Base-by-base conservation (phyloP, 768 basidiomycete genomes). In the Hebeloma cylindrosporum region DNA sequence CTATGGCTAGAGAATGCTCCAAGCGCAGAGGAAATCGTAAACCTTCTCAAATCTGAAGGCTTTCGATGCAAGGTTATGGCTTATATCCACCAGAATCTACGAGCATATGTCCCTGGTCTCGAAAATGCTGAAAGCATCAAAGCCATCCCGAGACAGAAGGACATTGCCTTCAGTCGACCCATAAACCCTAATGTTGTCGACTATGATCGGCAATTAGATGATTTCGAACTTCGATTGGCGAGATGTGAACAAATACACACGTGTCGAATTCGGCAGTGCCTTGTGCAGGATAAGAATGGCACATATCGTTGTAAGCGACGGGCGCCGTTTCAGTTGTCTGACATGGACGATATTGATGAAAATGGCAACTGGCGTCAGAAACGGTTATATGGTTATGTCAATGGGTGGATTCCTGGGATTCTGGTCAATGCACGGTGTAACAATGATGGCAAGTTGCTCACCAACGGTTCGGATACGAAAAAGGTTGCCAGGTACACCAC, bases 371-470 rank as follows among this genome's bases (percentile, higher is more conserved):
- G 66, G 65, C 41, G 40, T 0, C 53, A 40, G 11, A 60, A 61
- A 37, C 39, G 62, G 0, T 11, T 52, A 0, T 64, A 56, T 35
- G 51, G 10, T 1, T 61, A 45, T 28, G 32, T 69, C 8, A 68
- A 67, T 31, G 53, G 39, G 1, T 68, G 58, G 58, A 55, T 38
- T 9, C 68, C 67, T 0, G 40, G 40, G 0, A 50, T 73, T 1
- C 21, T 60, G 0, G 21, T 60, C 3, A 50, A 55, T 21, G 39
- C 42, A 0, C 49, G 59, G 0, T 71, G 66, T 44, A 77, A 78
- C 44, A 65, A 75, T 40, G 69, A 78, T 43, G 32, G 33, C 0
- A 77, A 77, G 36, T 46, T 77, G 0, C 16, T 75, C 0, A 70
- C 66, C 0, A 67, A 67, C 54, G 62, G 65, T 0, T 5, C 16